Base-by-base conservation (phyloP, 192 early-diverging fungal species). In the Mortierella antarctica region DNA sequence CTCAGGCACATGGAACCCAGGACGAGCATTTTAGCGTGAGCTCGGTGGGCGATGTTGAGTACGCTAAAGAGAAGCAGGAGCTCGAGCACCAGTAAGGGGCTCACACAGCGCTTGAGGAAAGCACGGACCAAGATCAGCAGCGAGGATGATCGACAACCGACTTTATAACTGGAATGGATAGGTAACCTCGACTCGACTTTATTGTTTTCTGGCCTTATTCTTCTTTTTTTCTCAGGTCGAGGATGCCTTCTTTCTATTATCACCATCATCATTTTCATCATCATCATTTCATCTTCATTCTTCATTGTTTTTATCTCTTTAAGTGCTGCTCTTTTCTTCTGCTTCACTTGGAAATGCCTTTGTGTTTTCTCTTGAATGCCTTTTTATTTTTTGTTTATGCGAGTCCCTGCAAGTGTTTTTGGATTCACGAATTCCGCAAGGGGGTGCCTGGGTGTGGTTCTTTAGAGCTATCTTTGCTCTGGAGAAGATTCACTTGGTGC, bases 391-490 rank as follows among this genome's bases (percentile, higher is more conserved):
- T 42, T 21, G 47, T 55, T 15, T 52, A 23, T 44, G 45, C 6
- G 48, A 49, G 50, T 60, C 12, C 11, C 23, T 65, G 64, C 18
- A 56, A 31, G 31, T 52, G 50, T 52, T 67, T 48, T 49, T 56
- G 69, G 52, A 55, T 62, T 64, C 55, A 52, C 50, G 77, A 65
- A 61, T 71, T 51, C 65, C 65, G 65, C 44, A 80, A 80, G 77
- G 77, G 31, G 77, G 77, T 80, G 77, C 77, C 77, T 51, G 47
- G 70, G 40, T 68, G 74, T 69, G 21, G 60, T 77, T 70, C 50
- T 70, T 50, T 47, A 31, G 44, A 17, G 8, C 46, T 46, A 18
- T 17, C 13, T 57, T 42, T 57, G 40, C 42, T 54, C 52, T 60
- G 60, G 44, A 77, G 51, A 60, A 68, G 54, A 68, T 67, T 62